Conservation (phyloP, 805 yeast genomes). For the Candida krabiensis region DNA sequence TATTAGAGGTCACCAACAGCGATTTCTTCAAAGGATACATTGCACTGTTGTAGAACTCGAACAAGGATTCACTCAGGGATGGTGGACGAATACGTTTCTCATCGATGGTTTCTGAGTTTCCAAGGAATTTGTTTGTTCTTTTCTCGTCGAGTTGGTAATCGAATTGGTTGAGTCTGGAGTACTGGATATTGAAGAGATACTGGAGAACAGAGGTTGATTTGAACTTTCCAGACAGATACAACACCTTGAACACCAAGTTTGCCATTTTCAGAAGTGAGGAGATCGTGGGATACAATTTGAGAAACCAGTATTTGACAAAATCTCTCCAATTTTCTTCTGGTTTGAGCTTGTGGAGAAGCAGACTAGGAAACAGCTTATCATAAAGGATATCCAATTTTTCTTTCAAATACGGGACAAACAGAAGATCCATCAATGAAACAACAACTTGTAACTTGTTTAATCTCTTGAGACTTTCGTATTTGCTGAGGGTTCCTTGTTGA, state of each 20-base stretch:
- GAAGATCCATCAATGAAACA: slow-evolving; percentile 56
- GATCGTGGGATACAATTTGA: slow-evolving; percentile 61
- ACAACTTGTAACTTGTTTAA: slow-evolving; percentile 53
- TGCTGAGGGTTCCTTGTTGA: slow-evolving; percentile 7
- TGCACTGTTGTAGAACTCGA: slow-evolving; percentile 12
- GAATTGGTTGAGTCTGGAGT: slow-evolving; percentile 56
- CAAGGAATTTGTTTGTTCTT: slow-evolving; percentile 14
- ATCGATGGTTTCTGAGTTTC: slow-evolving; percentile 6
- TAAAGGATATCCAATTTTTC: slow-evolving; percentile 67
- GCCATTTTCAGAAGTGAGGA: slow-evolving; percentile 46
- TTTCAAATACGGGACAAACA: slow-evolving; percentile 65
- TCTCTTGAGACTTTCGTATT: slow-evolving; percentile 50
- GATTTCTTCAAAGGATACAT: slow-evolving; percentile 26
- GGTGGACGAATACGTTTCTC: slow-evolving; percentile 42
- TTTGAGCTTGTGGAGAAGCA: slow-evolving; percentile 47
- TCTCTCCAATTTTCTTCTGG: slow-evolving; percentile 27
- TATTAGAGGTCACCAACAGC: slow-evolving; percentile 29
- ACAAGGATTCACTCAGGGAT: slow-evolving; percentile 37
- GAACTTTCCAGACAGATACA: slow-evolving; percentile 65
- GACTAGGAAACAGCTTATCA: slow-evolving; percentile 62
- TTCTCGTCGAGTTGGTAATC: slow-evolving; percentile 46
- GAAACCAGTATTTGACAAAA: slow-evolving; percentile 41
- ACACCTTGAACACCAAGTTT: slow-evolving; percentile 57
- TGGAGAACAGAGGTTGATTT: slow-evolving; percentile 67
- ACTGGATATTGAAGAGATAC: slow-evolving; percentile 59